Conservation (phyloP, 73 alveolate species). For the Uronychia binucleata region DNA sequence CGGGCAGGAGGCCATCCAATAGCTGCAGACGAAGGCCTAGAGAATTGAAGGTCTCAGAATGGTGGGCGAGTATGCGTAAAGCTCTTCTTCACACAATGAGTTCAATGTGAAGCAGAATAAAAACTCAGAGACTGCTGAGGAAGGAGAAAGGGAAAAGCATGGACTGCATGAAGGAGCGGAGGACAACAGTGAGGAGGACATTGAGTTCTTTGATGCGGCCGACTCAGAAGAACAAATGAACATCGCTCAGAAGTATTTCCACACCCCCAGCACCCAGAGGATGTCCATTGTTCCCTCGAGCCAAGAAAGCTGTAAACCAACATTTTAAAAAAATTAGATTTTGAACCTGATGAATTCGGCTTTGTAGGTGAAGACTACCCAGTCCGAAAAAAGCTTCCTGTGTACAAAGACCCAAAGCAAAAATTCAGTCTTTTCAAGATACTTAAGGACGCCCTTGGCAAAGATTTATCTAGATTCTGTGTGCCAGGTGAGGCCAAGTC, state of each 20-base stretch:
- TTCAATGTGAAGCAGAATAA: too few species aligned
- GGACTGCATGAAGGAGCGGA: neutral
- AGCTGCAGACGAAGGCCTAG: too few species aligned
- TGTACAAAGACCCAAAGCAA: slow-evolving; percentile 19
- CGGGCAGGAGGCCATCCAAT: too few species aligned
- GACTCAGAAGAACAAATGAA: neutral
- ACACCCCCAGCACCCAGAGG: too few species aligned
- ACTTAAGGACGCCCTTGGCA: slow-evolving; percentile 46
- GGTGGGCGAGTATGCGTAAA: too few species aligned
- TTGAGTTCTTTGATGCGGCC: neutral
- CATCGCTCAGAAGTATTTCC: neutral
- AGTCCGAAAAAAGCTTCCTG: slow-evolving; percentile 40
- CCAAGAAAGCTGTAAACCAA: neutral
- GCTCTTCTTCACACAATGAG: too few species aligned
- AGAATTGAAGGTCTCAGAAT: too few species aligned
- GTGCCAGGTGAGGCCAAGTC: too few species aligned
- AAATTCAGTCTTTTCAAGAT: slow-evolving; percentile 43
- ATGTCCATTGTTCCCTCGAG: too few species aligned
- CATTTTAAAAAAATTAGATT: neutral
- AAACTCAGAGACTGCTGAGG: too few species aligned
- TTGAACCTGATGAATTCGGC: slow-evolving; percentile 13
- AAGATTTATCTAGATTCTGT: slow-evolving; percentile 66
- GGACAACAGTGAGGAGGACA: neutral
- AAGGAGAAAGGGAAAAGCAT: neutral
- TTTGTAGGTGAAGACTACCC: slow-evolving; percentile 5